phyloP scores from a whole-genome alignment of 192 early-diverging fungal species.

The Linderina pennispora region DNA sequence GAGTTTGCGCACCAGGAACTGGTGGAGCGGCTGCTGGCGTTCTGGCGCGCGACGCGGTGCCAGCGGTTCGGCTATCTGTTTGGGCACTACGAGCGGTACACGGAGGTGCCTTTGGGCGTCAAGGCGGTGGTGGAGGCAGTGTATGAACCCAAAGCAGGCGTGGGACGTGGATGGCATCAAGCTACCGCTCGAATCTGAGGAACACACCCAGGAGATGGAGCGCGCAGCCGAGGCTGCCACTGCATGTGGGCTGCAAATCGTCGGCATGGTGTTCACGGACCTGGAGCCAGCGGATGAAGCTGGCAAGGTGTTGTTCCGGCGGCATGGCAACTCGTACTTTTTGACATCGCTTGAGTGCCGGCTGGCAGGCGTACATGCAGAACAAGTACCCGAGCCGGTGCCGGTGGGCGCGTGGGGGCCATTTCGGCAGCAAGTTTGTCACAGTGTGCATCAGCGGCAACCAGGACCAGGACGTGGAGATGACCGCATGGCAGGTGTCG shows the following conservation, averaged over 20 bases:
- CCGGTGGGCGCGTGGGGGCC: constrained; percentile 67
- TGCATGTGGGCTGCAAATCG: constrained; percentile 58
- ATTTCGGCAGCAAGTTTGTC: constrained; percentile 91
- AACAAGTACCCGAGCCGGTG: constrained; percentile 59
- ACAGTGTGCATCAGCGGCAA: constrained; percentile 94
- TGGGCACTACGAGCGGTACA: constrained; percentile 84
- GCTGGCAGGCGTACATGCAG: constrained; percentile 83
- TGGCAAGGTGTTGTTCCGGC: constrained; percentile 79
- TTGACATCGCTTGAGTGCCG: constrained; percentile 84
- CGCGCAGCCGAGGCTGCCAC: constrained; percentile 56
- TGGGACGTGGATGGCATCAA: constrained; percentile 67
- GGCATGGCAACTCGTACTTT: constrained; percentile 91
- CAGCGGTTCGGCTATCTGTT: constrained; percentile 96
- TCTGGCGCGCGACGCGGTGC: constrained; percentile 78
- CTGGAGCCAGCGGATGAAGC: constrained; percentile 75
- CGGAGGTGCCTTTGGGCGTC: constrained; percentile 89
- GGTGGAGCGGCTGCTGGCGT: constrained; percentile 80
- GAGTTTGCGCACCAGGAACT: constrained; percentile 79
- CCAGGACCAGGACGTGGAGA: constrained; percentile 76
- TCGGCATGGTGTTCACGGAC: constrained; percentile 96
- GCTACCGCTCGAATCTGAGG: constrained; percentile 52
- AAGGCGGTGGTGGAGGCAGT: constrained; percentile 94
- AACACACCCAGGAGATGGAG: constrained; percentile 44
- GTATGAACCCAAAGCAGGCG: constrained; percentile 89
- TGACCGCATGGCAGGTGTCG: constrained; percentile 87